These are phyloP conservation scores for Sporothrix schenckii DNA, from an alignment of 2,329 filamentous ascomycete species.

Conservation along the genomic window DNA sequence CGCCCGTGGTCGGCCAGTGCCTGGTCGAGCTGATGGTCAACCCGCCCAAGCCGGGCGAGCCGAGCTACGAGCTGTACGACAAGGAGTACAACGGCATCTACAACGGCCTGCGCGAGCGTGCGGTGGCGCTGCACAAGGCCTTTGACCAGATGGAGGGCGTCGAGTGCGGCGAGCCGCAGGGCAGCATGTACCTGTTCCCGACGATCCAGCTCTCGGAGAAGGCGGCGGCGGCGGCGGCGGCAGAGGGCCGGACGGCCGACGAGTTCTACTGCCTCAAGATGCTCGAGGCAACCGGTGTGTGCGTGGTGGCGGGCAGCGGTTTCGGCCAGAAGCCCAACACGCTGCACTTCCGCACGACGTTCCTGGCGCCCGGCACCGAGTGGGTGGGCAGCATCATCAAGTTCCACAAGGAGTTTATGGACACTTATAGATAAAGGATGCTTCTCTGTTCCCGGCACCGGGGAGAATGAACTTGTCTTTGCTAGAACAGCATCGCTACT, in stretches of 20 bases:
- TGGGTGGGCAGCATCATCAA: constrained; percentile 86
- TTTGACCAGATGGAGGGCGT: constrained; percentile 97
- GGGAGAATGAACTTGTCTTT: neutral
- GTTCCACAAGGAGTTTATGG: constrained; percentile 91
- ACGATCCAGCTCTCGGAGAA: constrained; percentile 79
- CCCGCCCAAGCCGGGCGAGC: constrained; percentile 80
- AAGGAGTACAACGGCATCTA: constrained; percentile 84
- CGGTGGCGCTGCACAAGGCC: constrained; percentile 82
- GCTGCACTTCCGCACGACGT: constrained; percentile 94
- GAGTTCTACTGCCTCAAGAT: constrained; percentile 93
- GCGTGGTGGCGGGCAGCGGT: constrained; percentile 86
- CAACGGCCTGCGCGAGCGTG: constrained; percentile 75
- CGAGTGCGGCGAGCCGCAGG: constrained; percentile 84
- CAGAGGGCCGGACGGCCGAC: constrained; percentile 75
- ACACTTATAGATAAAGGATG: constrained; percentile 64
- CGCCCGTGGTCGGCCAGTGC: constrained; percentile 94
- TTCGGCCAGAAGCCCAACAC: constrained; percentile 94
- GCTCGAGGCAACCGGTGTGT: constrained; percentile 92
- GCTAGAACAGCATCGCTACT: constrained; percentile 14
- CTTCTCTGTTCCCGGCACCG: too few species aligned
- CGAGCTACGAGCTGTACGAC: constrained; percentile 80
- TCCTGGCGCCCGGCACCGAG: constrained; percentile 92
- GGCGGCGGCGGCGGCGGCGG: constrained; percentile 73
- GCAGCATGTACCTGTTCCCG: constrained; percentile 98
- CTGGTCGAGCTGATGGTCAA: constrained; percentile 98